Base-by-base conservation (phyloP, 2,329 filamentous ascomycete genomes). In the Alternaria gaisen region DNA sequence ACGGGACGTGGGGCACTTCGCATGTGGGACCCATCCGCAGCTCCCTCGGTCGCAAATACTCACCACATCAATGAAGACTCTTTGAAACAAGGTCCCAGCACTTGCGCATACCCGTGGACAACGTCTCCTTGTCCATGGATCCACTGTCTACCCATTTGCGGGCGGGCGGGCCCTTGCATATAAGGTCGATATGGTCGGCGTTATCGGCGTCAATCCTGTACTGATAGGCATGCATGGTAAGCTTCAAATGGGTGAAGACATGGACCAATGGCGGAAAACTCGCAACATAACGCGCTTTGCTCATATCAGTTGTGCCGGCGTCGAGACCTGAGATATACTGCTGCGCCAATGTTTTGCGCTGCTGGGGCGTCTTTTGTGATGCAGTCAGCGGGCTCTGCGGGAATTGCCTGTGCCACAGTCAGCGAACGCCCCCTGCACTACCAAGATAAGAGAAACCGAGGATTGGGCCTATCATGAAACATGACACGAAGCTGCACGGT, bases 91-190 rank as follows among this genome's bases (percentile, higher is more conserved):
- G 63, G 4, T 67, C 65, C 77, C 77, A 79, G 61, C 77, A 79
- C 44, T 67, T 70, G 30, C 72, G 72, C 76, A 79, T 79, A 22
- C 77, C 77, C 3, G 76, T 78, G 22, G 75, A 77, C 26, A 79
- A 62, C 28, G 75, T 78, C 56, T 75, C 71, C 5, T 61, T 34
- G n/a, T 72, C 71, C 71, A 79, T 73, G 16, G 64, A 46, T 28
- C 66, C 66, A 60, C 64, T 67, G 38, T 63, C 61, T 8, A 77
- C 71, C 76, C 75, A 79, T 66, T 72, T 77, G 26, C 72, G 65
- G 14, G 60, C 57, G n/a, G 68, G 65, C 43, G 60, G 54, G 32
- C 65, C 69, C 24, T 52, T 53, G 56, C 63, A 64, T 41, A 30
- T 26, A n/a, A 63, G 59, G 5, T 63, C 53, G 11, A 63, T 10